phyloP scores from a whole-genome alignment of 2,329 filamentous ascomycete species.

The Aspergillus flavus region DNA sequence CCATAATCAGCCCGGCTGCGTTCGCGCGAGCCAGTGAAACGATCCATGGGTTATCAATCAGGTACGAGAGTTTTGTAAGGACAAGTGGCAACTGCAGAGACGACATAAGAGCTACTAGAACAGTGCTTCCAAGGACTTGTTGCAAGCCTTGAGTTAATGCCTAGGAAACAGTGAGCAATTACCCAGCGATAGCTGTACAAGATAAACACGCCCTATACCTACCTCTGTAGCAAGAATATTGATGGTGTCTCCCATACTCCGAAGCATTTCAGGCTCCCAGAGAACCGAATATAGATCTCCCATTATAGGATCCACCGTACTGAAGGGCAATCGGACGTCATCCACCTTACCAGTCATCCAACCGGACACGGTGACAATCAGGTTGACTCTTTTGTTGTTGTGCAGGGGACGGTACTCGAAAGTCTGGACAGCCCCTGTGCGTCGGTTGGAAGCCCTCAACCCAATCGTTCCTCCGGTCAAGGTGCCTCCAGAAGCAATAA shows the following conservation, averaged over 20 bases:
- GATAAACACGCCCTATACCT: slow-evolving; percentile 30
- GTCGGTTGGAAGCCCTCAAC: slow-evolving; percentile 77
- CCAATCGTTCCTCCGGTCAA: slow-evolving; percentile 86
- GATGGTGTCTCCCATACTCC: slow-evolving; percentile 97
- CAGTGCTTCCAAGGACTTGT: slow-evolving; percentile 88
- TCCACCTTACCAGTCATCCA: slow-evolving; percentile 99
- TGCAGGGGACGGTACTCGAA: slow-evolving; percentile 96
- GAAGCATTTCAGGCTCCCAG: slow-evolving; percentile 98
- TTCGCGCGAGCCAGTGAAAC: slow-evolving; percentile 93
- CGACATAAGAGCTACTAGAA: slow-evolving; percentile 87
- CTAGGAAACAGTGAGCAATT: slow-evolving; percentile 49
- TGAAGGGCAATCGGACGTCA: slow-evolving; percentile 92
- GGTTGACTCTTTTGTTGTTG: slow-evolving; percentile 96
- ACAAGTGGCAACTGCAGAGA: slow-evolving; percentile 90
- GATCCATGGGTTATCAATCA: slow-evolving; percentile 98
- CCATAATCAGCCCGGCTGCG: slow-evolving; percentile 85
- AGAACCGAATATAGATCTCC: slow-evolving; percentile 95
- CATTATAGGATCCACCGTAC: slow-evolving; percentile 96
- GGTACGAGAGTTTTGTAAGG: slow-evolving; percentile 87
- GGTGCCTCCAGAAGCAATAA: slow-evolving; percentile 89
- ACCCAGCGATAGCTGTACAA: not conserved
- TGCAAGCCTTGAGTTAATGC: slow-evolving; percentile 95
- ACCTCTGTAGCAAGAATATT: slow-evolving; percentile 98
- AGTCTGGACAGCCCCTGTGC: slow-evolving; percentile 89
- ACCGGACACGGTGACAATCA: slow-evolving; percentile 91